A percentile compares a stretch with the other conserved stretches of the same genome.
Evolutionary conservation across 2,329 filamentous ascomycete species (phyloP).

Genomic region (Nannizziopsis barbatae): DNA sequence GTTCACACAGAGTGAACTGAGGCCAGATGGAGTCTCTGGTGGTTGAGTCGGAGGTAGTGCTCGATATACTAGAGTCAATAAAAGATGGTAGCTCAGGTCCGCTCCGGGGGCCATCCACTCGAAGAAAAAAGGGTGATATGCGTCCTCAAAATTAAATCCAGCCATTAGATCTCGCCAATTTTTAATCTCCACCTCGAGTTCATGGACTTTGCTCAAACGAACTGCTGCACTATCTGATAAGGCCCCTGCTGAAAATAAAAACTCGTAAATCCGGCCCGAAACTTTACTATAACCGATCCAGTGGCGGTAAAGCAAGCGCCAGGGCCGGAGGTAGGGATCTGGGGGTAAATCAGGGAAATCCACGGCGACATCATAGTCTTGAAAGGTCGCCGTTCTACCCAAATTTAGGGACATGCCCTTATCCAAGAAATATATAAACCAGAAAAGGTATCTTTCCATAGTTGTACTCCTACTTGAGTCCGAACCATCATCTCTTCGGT

Average conservation of each 20-base stretch:
- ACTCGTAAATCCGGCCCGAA: conserved; percentile 49
- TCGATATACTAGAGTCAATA: conserved; percentile 33
- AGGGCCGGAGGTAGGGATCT: conserved; percentile 21
- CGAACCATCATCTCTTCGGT: conserved; percentile 20
- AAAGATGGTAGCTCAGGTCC: conserved; percentile 28
- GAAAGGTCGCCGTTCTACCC: conserved; percentile 48
- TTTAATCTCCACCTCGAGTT: conserved; percentile 23
- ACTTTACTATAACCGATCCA: conserved; percentile 49
- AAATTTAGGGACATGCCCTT: conserved; percentile 49
- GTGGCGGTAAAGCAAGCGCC: conserved; percentile 39
- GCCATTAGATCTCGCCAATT: conserved; percentile 10
- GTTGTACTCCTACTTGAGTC: conserved; percentile 20
- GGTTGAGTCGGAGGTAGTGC: conserved; percentile 26
- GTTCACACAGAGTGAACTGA: conserved; percentile 29
- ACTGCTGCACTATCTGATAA: conserved; percentile 20
- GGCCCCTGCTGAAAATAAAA: conserved; percentile 40
- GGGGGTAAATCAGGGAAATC: conserved; percentile 27
- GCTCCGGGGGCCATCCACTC: conserved; percentile 24
- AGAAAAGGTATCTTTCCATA: conserved; percentile 38
- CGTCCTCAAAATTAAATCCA: conserved; percentile 14
- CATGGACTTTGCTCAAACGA: conserved; percentile 22
- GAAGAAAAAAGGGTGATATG: conserved; percentile 19
- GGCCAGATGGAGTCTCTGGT: conserved; percentile 21
- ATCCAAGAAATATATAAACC: conserved; percentile 49
- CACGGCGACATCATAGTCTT: conserved; percentile 50